phyloP scores from a whole-genome alignment of 2,329 filamentous ascomycete genomes.

The Alternaria triticimaculans region DNA sequence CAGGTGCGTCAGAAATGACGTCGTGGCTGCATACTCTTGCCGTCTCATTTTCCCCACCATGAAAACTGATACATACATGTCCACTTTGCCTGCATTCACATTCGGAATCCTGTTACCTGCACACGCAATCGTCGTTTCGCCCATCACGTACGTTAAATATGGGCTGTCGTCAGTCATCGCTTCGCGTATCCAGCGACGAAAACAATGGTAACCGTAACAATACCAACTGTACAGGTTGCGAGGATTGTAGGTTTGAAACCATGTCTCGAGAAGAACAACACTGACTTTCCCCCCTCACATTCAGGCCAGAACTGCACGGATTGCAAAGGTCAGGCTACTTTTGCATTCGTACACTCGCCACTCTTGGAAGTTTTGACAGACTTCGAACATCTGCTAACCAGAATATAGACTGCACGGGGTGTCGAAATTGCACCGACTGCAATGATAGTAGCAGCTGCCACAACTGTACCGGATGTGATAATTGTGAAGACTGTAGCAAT shows the following conservation, averaged over 20 bases:
- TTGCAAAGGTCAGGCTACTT: slow-evolving; percentile 6
- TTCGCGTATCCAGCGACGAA: background rate
- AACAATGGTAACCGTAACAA: slow-evolving; percentile 8
- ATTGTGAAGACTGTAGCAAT: background rate
- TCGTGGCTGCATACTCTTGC: slow-evolving; percentile 1
- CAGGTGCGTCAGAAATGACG: background rate
- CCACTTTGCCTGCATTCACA: background rate
- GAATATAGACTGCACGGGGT: slow-evolving; percentile 2
- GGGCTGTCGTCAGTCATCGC: slow-evolving; percentile 2
- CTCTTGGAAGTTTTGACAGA: background rate
- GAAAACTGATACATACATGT: background rate
- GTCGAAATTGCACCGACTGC: slow-evolving; percentile 5
- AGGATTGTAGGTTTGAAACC: slow-evolving; percentile 3
- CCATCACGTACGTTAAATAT: background rate
- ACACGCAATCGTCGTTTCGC: background rate
- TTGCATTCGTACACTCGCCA: background rate
- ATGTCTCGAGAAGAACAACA: background rate
- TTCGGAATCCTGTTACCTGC: background rate
- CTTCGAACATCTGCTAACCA: background rate
- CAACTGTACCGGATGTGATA: slow-evolving; percentile 6
- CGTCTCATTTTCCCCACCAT: background rate
- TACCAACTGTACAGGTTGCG: slow-evolving; percentile 6
- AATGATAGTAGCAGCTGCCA: background rate
- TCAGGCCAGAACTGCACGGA: slow-evolving; percentile 7
- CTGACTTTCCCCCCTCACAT: background rate